Percentiles rank a stretch among this genome's conserved stretches.
Evolutionary conservation across 495 filamentous ascomycete genomes (phyloP).

Genomic region (Beverwykella pulmonaria): DNA sequence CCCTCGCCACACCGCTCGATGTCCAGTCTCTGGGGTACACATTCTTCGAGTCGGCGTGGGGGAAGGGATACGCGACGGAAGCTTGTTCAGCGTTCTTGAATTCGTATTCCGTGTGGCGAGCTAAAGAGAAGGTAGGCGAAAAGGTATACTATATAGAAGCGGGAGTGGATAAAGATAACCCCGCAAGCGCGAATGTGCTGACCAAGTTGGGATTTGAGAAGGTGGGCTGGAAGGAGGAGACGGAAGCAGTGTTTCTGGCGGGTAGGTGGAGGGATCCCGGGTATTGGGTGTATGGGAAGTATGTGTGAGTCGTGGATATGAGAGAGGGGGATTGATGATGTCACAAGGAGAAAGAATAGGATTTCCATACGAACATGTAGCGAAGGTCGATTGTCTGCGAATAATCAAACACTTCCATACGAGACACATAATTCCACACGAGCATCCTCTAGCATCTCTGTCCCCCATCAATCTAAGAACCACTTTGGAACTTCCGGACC

Average conservation of each 20-base stretch:
- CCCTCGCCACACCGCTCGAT: not conserved
- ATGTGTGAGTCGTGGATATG: not conserved
- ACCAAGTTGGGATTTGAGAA: slow-evolving; percentile 20
- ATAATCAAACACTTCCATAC: no score
- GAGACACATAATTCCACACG: no score
- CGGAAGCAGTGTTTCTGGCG: not conserved
- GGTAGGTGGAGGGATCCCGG: slow-evolving; percentile 7
- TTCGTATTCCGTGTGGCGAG: slow-evolving; percentile 9
- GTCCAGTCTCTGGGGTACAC: slow-evolving; percentile 13
- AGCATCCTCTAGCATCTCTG: no score
- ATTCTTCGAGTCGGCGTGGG: slow-evolving; percentile 8
- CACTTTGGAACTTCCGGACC: slow-evolving; percentile 35
- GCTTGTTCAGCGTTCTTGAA: not conserved
- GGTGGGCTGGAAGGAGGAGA: slow-evolving; percentile 10
- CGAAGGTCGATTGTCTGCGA: no score
- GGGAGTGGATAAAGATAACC: slow-evolving; percentile 2
- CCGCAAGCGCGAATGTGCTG: slow-evolving; percentile 2
- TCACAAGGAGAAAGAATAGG: no score
- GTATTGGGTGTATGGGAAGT: slow-evolving; percentile 23
- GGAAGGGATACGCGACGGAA: slow-evolving; percentile 25
- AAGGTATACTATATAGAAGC: no score
- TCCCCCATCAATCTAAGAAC: slow-evolving; percentile 29
- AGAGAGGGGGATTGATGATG: not conserved
- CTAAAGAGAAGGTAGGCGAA: no score
- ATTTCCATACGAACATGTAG: no score